phyloP scores from a whole-genome alignment of 805 yeast genomes.

The Pichia cephalocereana region DNA sequence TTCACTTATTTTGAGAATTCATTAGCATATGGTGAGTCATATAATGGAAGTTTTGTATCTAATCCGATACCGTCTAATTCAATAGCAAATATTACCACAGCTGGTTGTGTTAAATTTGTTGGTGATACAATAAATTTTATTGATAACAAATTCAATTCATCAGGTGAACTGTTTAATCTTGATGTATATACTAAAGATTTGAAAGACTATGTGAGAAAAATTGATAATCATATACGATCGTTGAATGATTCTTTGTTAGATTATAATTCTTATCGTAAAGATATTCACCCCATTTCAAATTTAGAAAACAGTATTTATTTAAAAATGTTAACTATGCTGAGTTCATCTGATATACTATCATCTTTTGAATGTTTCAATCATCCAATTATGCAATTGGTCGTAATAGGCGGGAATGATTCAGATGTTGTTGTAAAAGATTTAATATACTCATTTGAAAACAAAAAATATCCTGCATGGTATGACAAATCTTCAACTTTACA shows the following conservation, averaged over 20 bases:
- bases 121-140: conserved; percentile 2
- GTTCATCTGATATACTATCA: conserved; percentile 51
- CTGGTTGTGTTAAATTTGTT: conserved; percentile 8
- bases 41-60: neutral
- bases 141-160: neutral
- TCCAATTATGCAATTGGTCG: conserved; percentile 69
- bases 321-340: conserved; percentile 46
- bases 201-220: neutral
- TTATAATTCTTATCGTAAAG: neutral
- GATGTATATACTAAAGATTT: neutral
- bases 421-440: conserved; percentile 49
- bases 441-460: conserved; percentile 42
- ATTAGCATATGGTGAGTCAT: conserved; percentile 2
- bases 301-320: conserved; percentile 44
- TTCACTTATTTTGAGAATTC: conserved; percentile 20
- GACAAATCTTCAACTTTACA: conserved; percentile 56
- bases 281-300: neutral
- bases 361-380: conserved; percentile 84
- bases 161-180: conserved; percentile 1
- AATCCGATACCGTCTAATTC: neutral
- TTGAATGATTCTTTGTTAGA: neutral
- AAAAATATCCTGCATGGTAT: conserved; percentile 49
- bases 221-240: neutral
- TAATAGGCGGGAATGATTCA: conserved; percentile 47
- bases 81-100: neutral